Evolutionary conservation across 1,139 yeast species (phyloP).

Genomic region (Lodderomyces parapsilosis): DNA sequence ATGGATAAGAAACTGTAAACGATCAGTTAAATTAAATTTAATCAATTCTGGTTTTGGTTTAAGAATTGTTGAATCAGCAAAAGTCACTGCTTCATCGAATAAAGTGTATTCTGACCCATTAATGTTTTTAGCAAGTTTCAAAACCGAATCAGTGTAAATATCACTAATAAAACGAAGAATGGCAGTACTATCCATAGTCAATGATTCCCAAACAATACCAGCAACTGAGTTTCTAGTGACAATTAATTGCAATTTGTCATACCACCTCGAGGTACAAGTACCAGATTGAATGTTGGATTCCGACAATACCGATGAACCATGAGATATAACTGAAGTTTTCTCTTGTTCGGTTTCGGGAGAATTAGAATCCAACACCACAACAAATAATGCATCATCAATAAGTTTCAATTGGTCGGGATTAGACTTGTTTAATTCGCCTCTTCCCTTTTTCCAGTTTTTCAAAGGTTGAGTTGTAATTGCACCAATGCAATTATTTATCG

Average conservation of each 20-base stretch:
- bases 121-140: conserved; percentile 68
- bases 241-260: conserved; percentile 70
- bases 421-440: conserved; percentile 47
- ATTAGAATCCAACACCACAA: conserved; percentile 62
- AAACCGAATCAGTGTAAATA: conserved; percentile 69
- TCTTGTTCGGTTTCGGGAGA: conserved; percentile 53
- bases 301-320: conserved; percentile 62
- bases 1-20: conserved; percentile 51
- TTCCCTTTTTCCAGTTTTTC: conserved; percentile 59
- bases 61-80: conserved; percentile 34
- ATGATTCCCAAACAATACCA: conserved; percentile 73
- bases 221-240: conserved; percentile 71
- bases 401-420: conserved; percentile 43
- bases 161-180: conserved; percentile 73
- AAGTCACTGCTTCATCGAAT: conserved; percentile 44
- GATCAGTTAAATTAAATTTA: conserved; percentile 50
- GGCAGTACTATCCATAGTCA: conserved; percentile 78
- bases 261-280: conserved; percentile 77
- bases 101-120: conserved; percentile 70
- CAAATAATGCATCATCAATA: conserved; percentile 66
- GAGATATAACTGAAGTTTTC: conserved; percentile 48
- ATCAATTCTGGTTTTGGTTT: conserved; percentile 47
- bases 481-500: conserved; percentile 59
- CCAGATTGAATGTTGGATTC: conserved; percentile 64
- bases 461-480: conserved; percentile 68